These are phyloP conservation scores for Coemansia sp. DNA, from an alignment of 192 early-diverging fungal species.

Conservation along the genomic window DNA sequence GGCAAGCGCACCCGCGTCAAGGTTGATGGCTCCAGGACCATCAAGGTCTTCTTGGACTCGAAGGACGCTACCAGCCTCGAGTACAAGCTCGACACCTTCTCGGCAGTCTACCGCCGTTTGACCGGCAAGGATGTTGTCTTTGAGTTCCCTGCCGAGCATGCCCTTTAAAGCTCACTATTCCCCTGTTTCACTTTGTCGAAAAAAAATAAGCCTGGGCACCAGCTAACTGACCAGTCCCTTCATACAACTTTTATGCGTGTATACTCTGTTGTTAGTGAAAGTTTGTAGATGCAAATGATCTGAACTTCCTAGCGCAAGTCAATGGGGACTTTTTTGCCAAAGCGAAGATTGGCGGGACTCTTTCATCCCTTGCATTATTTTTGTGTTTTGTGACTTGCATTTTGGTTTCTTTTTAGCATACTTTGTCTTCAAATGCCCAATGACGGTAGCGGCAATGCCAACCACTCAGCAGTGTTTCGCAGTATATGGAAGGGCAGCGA, in stretches of 20 bases:
- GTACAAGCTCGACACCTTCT: slow-evolving; percentile 99
- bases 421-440: slow-evolving; percentile 1
- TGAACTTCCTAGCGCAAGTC: neutral
- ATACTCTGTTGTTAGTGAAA: too few species aligned
- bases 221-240: too few species aligned
- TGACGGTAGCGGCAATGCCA: neutral
- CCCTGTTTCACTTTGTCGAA: neutral
- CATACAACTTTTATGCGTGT: too few species aligned
- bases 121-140: slow-evolving; percentile 99
- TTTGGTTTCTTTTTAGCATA: slow-evolving; percentile 1
- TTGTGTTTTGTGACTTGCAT: slow-evolving; percentile 1
- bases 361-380: neutral
- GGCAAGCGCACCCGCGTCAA: slow-evolving; percentile 97
- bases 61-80: slow-evolving; percentile 97
- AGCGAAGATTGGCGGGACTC: neutral
- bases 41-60: slow-evolving; percentile 96
- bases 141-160: slow-evolving; percentile 79
- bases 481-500: slow-evolving; percentile 28
- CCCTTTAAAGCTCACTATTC: slow-evolving; percentile 28
- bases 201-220: neutral
- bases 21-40: slow-evolving; percentile 89
- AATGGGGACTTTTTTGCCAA: neutral
- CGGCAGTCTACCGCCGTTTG: slow-evolving; percentile 89
- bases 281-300: neutral
- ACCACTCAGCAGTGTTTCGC: slow-evolving; percentile 15